Evolutionary conservation across 345 rosid genomes (phyloP), one percentile per base, ranked within the genome.

Genomic region (Cardamine occulta): DNA sequence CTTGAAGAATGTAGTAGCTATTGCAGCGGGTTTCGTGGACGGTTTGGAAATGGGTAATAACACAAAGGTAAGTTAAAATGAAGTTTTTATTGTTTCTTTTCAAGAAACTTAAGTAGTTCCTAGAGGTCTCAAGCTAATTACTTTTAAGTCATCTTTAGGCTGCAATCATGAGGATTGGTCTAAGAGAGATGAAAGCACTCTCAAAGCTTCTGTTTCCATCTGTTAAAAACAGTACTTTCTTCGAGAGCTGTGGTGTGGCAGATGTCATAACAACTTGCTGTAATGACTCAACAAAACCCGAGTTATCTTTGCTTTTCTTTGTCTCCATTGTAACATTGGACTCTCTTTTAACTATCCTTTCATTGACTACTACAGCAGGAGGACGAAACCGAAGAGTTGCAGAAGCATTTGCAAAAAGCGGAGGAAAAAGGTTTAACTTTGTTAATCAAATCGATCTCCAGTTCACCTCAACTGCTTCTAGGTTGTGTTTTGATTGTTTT

Each of bases 11-110:
- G 89, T 90, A 54, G 99, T 95, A 62, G 99, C 99, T 66, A 63
- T 95, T 4, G 99, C 97, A 42, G 96, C 96, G 56, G 99, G 97
- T 77, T 90, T 95, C 18, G 97, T 95, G 26, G 97, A 95, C 13
- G 99, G 99, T 69, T 81, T 95, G 79, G 96, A 90, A 63, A 90
- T 90, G 99, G 99, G 97, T 66, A 95, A 90, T 79, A 95, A 92
- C 89, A 90, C 96, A 3, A 90, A 95, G 91, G 99, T 90, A 73
- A n/a, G 14, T 29, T 12, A 14, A 31, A 51, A 62, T 45, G 59
- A 37, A 58, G 6, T 70, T 70, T 37, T 53, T 35, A 10, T 39
- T 15, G 56, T 53, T 32, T 55, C 5, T 31, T 42, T 29, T 10
- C 1, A 55, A 17, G 24, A 32, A 49, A n/a, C 10, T n/a, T 9